These are phyloP conservation scores for Talaromyces albobiverticillius DNA, from an alignment of 2,329 filamentous ascomycete genomes.

Conservation along the genomic window DNA sequence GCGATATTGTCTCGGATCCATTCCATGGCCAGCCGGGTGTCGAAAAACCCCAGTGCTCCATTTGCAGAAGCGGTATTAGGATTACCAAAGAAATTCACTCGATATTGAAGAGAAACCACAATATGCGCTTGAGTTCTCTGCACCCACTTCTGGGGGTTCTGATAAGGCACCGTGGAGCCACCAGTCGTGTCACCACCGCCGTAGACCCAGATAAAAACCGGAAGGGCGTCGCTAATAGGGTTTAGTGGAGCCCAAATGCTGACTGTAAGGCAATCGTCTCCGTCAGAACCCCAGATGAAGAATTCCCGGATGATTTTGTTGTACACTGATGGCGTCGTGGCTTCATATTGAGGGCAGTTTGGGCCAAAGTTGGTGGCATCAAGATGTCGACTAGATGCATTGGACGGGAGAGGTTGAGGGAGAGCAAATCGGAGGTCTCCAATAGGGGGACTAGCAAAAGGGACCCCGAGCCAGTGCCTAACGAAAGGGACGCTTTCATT, in stretches of 20 bases:
- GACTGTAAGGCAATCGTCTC: conserved; percentile 64
- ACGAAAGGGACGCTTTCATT: not conserved
- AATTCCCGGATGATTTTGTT: not conserved
- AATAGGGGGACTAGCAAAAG: not conserved
- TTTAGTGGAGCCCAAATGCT: conserved; percentile 59
- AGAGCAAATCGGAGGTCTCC: not conserved
- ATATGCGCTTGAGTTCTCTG: conserved; percentile 66
- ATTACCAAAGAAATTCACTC: too few relatives aligned
- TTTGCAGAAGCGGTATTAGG: conserved; percentile 57
- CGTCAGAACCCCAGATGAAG: conserved; percentile 17
- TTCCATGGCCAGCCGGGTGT: conserved; percentile 68
- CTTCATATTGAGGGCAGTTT: not conserved
- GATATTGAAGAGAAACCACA: conserved; percentile 40
- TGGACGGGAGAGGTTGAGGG: not conserved
- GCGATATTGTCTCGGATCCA: conserved; percentile 77
- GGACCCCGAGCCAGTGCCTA: not conserved
- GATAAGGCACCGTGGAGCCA: conserved; percentile 75
- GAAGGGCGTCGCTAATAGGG: conserved; percentile 55
- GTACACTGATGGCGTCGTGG: not conserved
- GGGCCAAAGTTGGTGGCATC: not conserved
- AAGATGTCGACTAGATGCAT: not conserved
- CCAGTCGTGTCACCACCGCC: conserved; percentile 69
- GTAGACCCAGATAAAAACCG: conserved; percentile 69
- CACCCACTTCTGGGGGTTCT: conserved; percentile 71
- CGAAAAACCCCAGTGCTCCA: conserved; percentile 59